Percentiles rank a stretch among this genome's conserved stretches.
Conservation (phyloP, 2,329 filamentous ascomycete genomes). For the Dactylellina sp. region DNA sequence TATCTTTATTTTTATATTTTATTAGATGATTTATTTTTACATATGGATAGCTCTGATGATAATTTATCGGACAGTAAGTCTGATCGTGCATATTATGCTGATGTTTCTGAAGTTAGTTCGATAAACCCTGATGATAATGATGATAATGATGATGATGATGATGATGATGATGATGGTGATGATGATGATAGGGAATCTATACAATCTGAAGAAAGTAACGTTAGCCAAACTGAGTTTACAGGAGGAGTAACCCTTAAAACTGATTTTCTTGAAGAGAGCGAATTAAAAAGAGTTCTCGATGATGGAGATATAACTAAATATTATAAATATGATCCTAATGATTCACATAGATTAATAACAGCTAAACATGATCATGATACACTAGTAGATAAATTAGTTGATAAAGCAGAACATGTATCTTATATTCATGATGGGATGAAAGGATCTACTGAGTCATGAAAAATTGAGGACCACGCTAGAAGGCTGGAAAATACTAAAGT, state of each 20-base stretch:
- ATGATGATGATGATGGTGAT: conserved; percentile 15
- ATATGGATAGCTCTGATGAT: conserved; percentile 6
- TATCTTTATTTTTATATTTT: neutral
- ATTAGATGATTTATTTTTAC: neutral
- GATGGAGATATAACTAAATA: conserved; percentile 10
- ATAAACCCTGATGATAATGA: conserved; percentile 13
- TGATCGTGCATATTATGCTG: conserved; percentile 6
- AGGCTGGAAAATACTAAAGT: conserved; percentile 2
- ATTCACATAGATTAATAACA: conserved; percentile 12
- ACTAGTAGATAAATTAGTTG: conserved; percentile 6
- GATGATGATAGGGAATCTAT: neutral
- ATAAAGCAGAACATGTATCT: conserved; percentile 5
- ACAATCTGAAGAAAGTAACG: conserved; percentile 5
- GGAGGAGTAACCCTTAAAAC: conserved; percentile 5
- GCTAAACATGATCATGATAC: conserved; percentile 16
- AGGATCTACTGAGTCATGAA: neutral
- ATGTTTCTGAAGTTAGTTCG: conserved; percentile 18
- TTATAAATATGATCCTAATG: conserved; percentile 4
- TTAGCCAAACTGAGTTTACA: conserved; percentile 1
- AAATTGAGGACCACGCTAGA: neutral
- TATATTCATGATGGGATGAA: neutral
- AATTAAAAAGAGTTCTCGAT: conserved; percentile 20
- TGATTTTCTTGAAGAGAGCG: conserved; percentile 16
- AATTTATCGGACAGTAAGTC: conserved; percentile 8
- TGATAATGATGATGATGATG: conserved; percentile 4